Percentiles rank a stretch among this genome's conserved stretches.
Conservation (phyloP, 768 basidiomycete genomes). For the Holtermannia corniformis region DNA sequence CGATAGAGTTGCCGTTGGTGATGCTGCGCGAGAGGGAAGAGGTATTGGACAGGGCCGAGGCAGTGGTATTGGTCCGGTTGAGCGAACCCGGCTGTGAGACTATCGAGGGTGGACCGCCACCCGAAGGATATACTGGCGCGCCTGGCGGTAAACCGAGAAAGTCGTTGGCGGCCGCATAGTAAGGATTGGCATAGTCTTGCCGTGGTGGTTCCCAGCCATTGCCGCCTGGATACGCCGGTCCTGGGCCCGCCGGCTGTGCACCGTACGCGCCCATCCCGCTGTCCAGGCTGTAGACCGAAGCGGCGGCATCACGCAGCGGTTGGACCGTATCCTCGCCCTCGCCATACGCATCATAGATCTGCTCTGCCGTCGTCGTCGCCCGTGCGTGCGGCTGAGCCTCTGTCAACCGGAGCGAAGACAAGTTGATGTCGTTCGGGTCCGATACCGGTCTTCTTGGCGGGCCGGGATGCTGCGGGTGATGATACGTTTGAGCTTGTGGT, state of each 20-base stretch:
- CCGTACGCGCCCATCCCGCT: conserved; percentile 39
- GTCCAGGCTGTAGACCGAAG: conserved; percentile 37
- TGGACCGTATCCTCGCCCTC: conserved; percentile 11
- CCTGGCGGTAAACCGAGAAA: conserved; percentile 35
- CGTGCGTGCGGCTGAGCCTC: conserved; percentile 3
- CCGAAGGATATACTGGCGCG: conserved; percentile 4
- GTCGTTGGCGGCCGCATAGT: conserved; percentile 39
- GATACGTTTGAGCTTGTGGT: no score
- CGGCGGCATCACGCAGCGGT: conserved; percentile 15
- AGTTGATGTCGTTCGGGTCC: conserved; percentile 31
- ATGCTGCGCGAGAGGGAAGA: conserved; percentile 33
- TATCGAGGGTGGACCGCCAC: not conserved
- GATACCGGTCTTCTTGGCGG: conserved; percentile 20
- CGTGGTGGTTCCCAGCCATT: conserved; percentile 11
- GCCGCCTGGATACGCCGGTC: conserved; percentile 10
- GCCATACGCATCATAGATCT: conserved; percentile 4
- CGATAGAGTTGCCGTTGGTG: conserved; percentile 37
- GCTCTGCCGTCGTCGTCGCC: conserved; percentile 11
- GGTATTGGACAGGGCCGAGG: conserved; percentile 24
- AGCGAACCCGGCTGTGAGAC: conserved; percentile 13
- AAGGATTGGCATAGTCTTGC: conserved; percentile 37
- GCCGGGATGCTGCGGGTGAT: conserved; percentile 15
- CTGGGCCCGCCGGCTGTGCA: conserved; percentile 9
- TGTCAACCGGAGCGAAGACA: conserved; percentile 14
- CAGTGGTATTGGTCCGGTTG: conserved; percentile 28